These are phyloP conservation scores for Exserohilum rostratum DNA, from an alignment of 2,329 filamentous ascomycete genomes.

Conservation along the genomic window DNA sequence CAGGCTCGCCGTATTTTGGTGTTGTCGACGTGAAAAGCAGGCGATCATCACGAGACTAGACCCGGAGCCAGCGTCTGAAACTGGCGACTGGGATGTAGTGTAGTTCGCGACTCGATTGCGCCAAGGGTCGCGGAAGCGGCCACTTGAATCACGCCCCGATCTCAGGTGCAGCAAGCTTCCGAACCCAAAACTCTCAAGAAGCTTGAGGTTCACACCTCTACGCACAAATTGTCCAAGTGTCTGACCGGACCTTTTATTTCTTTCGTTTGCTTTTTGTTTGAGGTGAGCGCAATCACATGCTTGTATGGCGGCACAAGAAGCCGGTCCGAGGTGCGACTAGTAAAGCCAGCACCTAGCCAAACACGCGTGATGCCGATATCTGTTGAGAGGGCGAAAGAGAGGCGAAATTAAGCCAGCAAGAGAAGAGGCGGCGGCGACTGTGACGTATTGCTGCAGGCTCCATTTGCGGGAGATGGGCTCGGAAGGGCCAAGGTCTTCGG, in stretches of 20 bases:
- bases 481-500: slow-evolving; percentile 20
- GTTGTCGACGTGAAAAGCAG: slow-evolving; percentile 2
- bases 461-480: slow-evolving; percentile 6
- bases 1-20: too few species aligned
- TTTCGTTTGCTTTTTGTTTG: background rate
- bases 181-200: slow-evolving; percentile 5
- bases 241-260: background rate
- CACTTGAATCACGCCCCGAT: slow-evolving; percentile 10
- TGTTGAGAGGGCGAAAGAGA: background rate
- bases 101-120: background rate
- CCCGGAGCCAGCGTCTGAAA: background rate
- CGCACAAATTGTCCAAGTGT: background rate
- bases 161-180: slow-evolving; percentile 23
- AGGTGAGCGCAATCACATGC: too few species aligned
- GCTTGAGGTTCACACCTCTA: background rate
- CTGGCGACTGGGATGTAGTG: background rate
- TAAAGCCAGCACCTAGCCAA: background rate
- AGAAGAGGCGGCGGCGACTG: background rate
- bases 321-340: too few species aligned
- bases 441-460: slow-evolving; percentile 9
- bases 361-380: too few species aligned
- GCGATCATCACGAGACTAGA: background rate
- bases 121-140: slow-evolving; percentile 17
- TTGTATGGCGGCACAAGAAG: too few species aligned
- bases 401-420: background rate